These are phyloP conservation scores for Nannochloropsis granulata DNA, from an alignment of 108 stramenopile species.

Conservation along the genomic window DNA sequence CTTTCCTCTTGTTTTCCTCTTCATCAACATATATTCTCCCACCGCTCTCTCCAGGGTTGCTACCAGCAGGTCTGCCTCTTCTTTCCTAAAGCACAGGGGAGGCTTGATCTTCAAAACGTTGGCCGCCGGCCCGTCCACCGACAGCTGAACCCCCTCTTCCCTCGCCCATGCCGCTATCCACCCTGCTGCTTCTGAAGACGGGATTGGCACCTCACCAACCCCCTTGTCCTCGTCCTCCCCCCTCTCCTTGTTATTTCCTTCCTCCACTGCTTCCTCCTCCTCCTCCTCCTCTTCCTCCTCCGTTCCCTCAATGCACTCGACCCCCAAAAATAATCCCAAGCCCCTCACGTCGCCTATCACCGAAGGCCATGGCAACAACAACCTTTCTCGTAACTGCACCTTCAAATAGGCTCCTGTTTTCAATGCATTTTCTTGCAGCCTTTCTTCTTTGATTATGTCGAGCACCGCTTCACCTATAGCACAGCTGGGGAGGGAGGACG, in stretches of 20 bases:
- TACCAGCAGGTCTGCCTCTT: conserved; percentile 40
- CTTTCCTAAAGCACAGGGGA: conserved; percentile 66
- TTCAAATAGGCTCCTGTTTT: conserved; percentile 54
- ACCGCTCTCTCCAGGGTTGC: neutral
- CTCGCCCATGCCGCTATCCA: neutral
- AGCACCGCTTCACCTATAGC: conserved; percentile 57
- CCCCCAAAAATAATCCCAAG: conserved; percentile 73
- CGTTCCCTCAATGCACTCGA: conserved; percentile 65
- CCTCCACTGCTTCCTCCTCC: neutral
- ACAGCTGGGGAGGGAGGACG: neutral
- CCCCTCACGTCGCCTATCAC: conserved; percentile 83
- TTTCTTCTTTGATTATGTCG: conserved; percentile 52
- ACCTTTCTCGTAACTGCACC: conserved; percentile 16
- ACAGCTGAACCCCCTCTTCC: neutral
- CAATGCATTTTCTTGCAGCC: conserved; percentile 58
- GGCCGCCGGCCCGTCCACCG: conserved; percentile 60
- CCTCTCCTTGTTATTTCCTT: conserved; percentile 30
- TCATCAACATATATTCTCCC: neutral
- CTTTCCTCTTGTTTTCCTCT: neutral
- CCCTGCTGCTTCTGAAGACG: neutral
- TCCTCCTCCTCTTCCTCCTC: conserved; percentile 3
- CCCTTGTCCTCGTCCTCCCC: conserved; percentile 47
- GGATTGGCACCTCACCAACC: neutral
- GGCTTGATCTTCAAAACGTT: conserved; percentile 90
- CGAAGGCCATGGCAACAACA: neutral